Evolutionary conservation across 2,329 filamentous ascomycete genomes (phyloP), one percentile per base, ranked within the genome.

Genomic region (Penicillium hordei): DNA sequence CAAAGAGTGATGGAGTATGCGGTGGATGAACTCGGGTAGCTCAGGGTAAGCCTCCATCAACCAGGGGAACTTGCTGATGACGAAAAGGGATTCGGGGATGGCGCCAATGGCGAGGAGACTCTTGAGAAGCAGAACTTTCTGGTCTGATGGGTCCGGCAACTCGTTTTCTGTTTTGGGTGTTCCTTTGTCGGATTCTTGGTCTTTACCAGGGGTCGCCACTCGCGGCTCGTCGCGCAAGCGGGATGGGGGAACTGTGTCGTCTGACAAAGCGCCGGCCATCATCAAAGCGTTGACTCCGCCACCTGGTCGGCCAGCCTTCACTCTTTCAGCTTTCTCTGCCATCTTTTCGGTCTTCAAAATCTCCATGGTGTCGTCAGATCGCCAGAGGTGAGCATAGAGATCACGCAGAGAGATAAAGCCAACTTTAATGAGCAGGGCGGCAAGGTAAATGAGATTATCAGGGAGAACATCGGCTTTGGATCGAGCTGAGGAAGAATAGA

Each of bases 391-490:
- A 17, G 92, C 88, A 72, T 96, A 97, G 1, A 99, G 80, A 70
- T 99, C 94, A 52, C 86, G 84, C 7, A 99, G 79, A 1, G 94
- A 97, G 59, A 99, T 91, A 73, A 99, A 99, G 1, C 94, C 95
- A 64, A 97, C 90, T 76, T 99, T 99, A 76, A 99, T 93, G 31
- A 99, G 84, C 34, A 97, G 83, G 1, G 94, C 93, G 0, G 93
- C 89, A 19, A 99, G 83, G 65, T 94, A 96, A 31, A 97, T 91
- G 3, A 99, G 82, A 66, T 99, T 99, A 39, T 94, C 90, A 0
- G 94, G 94, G 2, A 97, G 81, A 3, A 87, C 82, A 68, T 97
- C 94, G 1, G 83, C 80, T 53, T 87, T 83, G 59, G 90, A 86
- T 55, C 93, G 86, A 36, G 89, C 87, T 29, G 87, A 81, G 0